Evolutionary conservation across 352 stramenopile genomes (phyloP), one percentile per base, ranked within the genome.

Genomic region (Phytophthora hibernalis): DNA sequence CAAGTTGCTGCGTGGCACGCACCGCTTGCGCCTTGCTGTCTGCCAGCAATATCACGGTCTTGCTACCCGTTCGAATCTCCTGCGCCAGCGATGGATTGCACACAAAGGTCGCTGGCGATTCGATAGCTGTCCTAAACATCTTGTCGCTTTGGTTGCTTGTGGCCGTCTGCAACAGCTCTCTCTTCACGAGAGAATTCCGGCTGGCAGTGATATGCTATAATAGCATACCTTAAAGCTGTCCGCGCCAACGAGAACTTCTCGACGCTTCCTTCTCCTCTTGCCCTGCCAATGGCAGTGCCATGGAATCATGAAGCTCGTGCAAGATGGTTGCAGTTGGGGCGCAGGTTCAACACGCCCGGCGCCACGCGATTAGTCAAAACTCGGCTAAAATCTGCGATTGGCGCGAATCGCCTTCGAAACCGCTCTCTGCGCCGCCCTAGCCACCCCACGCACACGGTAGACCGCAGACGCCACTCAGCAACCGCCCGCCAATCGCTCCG

Each of bases 341-440:
- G 18, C 47, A 70, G 33, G 54, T 70, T 70, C 61, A 70, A 70
- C 61, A 56, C 31, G 20, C 11, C 4, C 9, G 5, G 37, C 12
- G 40, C 1, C 6, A 24, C 40, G 40, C 18, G 18, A 52, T 52
- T 59, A 31, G 53, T n/a, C 40, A 21, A 43, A 35, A 62, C 3
- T 3, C 18, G n/a, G 40, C 51, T 57, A 61, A 54, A 69, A 21
- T 58, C 54, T 11, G 6, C 28, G 37, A 59, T 65, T 70, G 61
- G 37, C 20, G 22, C 12, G 13, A 45, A 52, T 12, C 5, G 7
- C n/a, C 26, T 3, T 11, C 11, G 24, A 68, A 56, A 43, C 51
- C 28, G 20, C 45, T 64, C 54, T 62, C 28, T 57, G 37, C 44
- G 58, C 52, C 55, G 48, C 55, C 63, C 63, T 66, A 31, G 6